Percentiles rank a stretch among this genome's conserved stretches.
These are phyloP conservation scores for Paxillus rubicundulus DNA, from an alignment of 768 basidiomycete species.

Conservation along the genomic window DNA sequence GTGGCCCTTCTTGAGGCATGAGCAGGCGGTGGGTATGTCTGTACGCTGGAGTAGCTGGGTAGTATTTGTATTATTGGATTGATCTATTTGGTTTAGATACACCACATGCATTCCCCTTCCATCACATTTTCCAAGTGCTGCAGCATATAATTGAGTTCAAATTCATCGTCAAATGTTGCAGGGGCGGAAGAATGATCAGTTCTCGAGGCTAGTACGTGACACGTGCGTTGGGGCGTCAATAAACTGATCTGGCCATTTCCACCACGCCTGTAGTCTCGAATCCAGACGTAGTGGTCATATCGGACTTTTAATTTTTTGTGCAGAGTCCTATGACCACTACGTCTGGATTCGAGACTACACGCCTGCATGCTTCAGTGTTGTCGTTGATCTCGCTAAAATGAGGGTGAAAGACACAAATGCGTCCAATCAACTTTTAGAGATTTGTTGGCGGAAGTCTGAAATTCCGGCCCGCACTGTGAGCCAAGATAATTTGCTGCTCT, in stretches of 20 bases:
- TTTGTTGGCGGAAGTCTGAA: conserved; percentile 3
- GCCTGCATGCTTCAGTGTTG: too few species aligned
- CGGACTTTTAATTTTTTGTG: too few species aligned
- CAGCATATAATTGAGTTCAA: background rate
- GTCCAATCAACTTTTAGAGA: conserved; percentile 5
- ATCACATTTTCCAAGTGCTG: background rate
- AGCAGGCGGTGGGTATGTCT: background rate
- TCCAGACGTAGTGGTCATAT: too few species aligned
- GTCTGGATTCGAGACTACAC: too few species aligned
- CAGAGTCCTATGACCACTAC: too few species aligned
- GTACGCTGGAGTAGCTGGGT: background rate
- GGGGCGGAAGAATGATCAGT: background rate
- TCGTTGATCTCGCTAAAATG: background rate
- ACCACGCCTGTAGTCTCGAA: too few species aligned
- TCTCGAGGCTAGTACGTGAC: background rate
- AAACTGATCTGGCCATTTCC: too few species aligned
- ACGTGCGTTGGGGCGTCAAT: background rate
- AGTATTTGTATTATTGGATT: conserved; percentile 1
- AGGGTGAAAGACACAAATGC: background rate
- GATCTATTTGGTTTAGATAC: background rate
- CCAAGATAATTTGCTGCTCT: background rate
- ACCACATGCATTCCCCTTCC: background rate
- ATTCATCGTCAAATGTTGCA: background rate
- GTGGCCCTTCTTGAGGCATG: conserved; percentile 48
- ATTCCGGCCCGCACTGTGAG: background rate